Evolutionary conservation across 1,284 basidiomycete species (phyloP).

Genomic region (Trametes polyzona): DNA sequence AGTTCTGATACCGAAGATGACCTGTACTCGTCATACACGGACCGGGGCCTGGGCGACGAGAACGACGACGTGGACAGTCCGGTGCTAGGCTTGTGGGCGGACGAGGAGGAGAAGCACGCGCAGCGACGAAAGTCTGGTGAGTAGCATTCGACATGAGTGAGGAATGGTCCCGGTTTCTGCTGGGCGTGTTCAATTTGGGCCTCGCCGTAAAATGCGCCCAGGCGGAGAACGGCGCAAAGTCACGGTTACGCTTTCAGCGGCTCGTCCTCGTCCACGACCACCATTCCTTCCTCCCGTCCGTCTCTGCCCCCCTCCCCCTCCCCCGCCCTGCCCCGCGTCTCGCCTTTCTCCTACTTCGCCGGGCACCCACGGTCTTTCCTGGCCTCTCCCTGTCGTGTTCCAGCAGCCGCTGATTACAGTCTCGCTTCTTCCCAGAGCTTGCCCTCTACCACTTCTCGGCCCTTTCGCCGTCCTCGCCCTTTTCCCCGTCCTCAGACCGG

Average conservation of each 20-base stretch:
- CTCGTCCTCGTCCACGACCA: conserved; percentile 8
- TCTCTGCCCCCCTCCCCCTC: not conserved
- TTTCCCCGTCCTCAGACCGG: conserved; percentile 27
- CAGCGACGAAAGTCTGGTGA: conserved; percentile 22
- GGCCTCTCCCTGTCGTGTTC: conserved; percentile 1
- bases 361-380: conserved; percentile 12
- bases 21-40: conserved; percentile 20
- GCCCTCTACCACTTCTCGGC: conserved; percentile 26
- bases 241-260: conserved; percentile 11
- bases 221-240: conserved; percentile 8
- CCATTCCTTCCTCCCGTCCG: conserved; percentile 18
- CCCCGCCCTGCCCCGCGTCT: not conserved
- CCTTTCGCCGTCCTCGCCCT: conserved; percentile 22
- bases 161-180: conserved; percentile 1
- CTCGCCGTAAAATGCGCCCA: conserved; percentile 15
- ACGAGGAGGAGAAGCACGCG: conserved; percentile 17
- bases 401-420: conserved; percentile 16
- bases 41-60: conserved; percentile 9
- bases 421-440: conserved; percentile 12
- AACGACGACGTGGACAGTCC: conserved; percentile 24
- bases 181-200: not conserved
- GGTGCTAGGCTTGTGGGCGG: conserved; percentile 25
- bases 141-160: conserved; percentile 2
- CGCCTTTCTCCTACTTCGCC: not conserved
- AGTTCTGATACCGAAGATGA: conserved; percentile 20